phyloP scores from a whole-genome alignment of 1,284 basidiomycete genomes.

The Fistulinella cinereoalba region DNA sequence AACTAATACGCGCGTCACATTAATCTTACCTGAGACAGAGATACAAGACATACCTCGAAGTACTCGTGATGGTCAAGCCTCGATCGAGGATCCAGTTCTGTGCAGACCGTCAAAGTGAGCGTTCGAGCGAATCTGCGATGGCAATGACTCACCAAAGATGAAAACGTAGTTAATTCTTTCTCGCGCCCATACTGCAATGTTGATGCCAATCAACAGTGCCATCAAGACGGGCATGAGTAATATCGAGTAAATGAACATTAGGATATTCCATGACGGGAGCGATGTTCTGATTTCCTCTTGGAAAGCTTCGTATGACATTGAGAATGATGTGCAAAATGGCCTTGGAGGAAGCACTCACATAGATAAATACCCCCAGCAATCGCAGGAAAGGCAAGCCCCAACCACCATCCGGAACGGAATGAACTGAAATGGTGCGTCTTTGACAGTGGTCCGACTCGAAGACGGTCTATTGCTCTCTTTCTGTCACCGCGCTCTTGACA shows the following conservation, averaged over 20 bases:
- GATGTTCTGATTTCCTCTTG: slow-evolving; percentile 50
- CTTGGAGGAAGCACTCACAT: slow-evolving; percentile 43
- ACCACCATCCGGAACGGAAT: slow-evolving; percentile 71
- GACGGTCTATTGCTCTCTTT: slow-evolving; percentile 72
- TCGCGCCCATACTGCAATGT: slow-evolving; percentile 75
- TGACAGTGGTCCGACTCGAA: slow-evolving; percentile 57
- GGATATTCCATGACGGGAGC: slow-evolving; percentile 71
- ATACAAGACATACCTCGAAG: slow-evolving; percentile 57
- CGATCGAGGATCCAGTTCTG: slow-evolving; percentile 78
- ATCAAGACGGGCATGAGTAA: slow-evolving; percentile 78
- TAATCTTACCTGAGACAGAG: background rate
- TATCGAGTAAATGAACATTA: slow-evolving; percentile 79
- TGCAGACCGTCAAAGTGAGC: background rate
- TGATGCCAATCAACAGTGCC: slow-evolving; percentile 75
- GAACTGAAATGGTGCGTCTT: slow-evolving; percentile 80
- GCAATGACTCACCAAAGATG: slow-evolving; percentile 68
- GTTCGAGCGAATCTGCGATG: background rate
- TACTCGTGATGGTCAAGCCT: slow-evolving; percentile 82
- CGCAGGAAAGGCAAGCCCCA: slow-evolving; percentile 79
- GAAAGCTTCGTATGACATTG: slow-evolving; percentile 47
- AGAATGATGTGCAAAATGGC: background rate
- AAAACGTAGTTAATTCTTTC: slow-evolving; percentile 88
- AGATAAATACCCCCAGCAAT: slow-evolving; percentile 66
- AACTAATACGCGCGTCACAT: slow-evolving; percentile 46
- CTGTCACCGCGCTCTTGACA: slow-evolving; percentile 73